Conservation (phyloP, 2,329 filamentous ascomycete species). For the Emericellopsis atlantica region DNA sequence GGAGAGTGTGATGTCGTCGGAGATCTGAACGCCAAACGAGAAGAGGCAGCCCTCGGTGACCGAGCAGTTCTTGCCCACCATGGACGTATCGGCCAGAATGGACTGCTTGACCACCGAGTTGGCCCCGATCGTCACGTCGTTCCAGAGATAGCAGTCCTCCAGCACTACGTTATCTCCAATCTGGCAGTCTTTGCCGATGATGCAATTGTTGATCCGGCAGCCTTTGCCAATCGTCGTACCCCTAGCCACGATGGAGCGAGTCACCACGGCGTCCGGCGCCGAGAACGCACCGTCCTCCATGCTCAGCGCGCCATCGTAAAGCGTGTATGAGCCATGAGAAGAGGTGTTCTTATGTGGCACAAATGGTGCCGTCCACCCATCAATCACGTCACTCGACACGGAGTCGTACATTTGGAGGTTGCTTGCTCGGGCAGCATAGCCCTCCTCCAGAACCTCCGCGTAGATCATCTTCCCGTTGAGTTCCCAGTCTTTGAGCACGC, state of each 20-base stretch:
- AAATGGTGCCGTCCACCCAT: slow-evolving; percentile 78
- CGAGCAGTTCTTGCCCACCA: slow-evolving; percentile 57
- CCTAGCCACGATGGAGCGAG: slow-evolving; percentile 63
- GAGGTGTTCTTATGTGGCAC: slow-evolving; percentile 82
- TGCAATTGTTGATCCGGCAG: slow-evolving; percentile 58
- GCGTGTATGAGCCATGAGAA: slow-evolving; percentile 62
- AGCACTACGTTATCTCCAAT: slow-evolving; percentile 79
- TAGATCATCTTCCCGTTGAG: slow-evolving; percentile 96
- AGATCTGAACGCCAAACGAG: slow-evolving; percentile 64
- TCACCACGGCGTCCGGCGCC: slow-evolving; percentile 57
- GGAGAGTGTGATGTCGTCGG: slow-evolving; percentile 41
- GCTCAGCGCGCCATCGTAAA: slow-evolving; percentile 58
- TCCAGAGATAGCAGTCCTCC: slow-evolving; percentile 77
- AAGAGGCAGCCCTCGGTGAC: slow-evolving; percentile 65
- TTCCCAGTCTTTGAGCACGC: slow-evolving; percentile 92
- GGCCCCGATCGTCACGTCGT: slow-evolving; percentile 67
- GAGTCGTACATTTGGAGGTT: slow-evolving; percentile 85
- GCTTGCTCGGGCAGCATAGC: slow-evolving; percentile 76
- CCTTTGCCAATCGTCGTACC: slow-evolving; percentile 64
- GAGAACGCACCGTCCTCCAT: slow-evolving; percentile 68
- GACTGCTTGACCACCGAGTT: slow-evolving; percentile 57
- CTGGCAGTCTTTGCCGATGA: slow-evolving; percentile 73
- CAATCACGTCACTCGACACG: slow-evolving; percentile 75
- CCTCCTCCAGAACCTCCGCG: slow-evolving; percentile 68
- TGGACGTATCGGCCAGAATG: slow-evolving; percentile 62